Evolutionary conservation across 345 rosid species (phyloP).

Genomic region (Heritiera littoralis): DNA sequence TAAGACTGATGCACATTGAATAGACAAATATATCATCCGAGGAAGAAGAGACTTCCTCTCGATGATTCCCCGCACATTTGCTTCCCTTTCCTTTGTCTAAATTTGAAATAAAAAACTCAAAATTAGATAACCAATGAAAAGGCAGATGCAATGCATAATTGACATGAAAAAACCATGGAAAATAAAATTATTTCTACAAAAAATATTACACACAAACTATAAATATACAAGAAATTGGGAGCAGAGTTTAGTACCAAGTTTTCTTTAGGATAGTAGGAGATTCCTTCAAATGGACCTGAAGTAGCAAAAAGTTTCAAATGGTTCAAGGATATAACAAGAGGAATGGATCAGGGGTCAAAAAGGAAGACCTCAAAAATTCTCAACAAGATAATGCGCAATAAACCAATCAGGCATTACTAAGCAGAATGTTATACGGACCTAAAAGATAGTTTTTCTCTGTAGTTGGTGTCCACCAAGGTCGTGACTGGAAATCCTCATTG

Average conservation of each 20-base stretch:
- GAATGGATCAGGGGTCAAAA: background rate
- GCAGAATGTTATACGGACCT: conserved; percentile 46
- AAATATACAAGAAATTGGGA: background rate
- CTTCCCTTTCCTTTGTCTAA: conserved; percentile 73
- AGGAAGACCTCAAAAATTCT: background rate
- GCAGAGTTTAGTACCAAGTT: conserved; percentile 53
- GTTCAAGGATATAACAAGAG: conserved; percentile 17
- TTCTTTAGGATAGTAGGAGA: conserved; percentile 63
- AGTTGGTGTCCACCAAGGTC: conserved; percentile 98
- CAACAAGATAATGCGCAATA: background rate
- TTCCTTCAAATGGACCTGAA: conserved; percentile 88
- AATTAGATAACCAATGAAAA: conserved; percentile 19
- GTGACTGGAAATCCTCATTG: conserved; percentile 85
- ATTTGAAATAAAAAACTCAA: conserved; percentile 15
- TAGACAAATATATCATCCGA: conserved; percentile 79
- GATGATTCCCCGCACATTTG: conserved; percentile 44
- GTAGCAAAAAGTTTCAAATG: conserved; percentile 4
- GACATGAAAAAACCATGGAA: conserved; percentile 10
- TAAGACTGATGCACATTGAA: conserved; percentile 62
- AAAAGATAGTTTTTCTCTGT: conserved; percentile 76
- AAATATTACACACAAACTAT: background rate
- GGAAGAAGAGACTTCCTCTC: conserved; percentile 85
- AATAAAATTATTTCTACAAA: background rate
- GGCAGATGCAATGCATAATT: conserved; percentile 2
- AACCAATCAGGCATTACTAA: background rate